Evolutionary conservation across 805 yeast genomes (phyloP).

Genomic region (Komagataella pastoris): DNA sequence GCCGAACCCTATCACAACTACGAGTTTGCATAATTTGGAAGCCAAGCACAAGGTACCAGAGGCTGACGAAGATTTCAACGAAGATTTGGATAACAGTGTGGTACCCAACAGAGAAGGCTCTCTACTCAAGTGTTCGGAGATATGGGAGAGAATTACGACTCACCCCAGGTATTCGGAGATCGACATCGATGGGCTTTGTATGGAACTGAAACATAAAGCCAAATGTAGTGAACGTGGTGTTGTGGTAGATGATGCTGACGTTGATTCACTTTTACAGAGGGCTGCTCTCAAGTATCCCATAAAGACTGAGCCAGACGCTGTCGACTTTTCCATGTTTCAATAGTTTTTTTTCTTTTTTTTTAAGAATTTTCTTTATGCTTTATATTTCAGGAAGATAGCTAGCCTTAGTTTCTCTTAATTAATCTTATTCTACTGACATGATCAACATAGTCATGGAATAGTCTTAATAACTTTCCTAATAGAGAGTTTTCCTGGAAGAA

Average conservation of each 20-base stretch:
- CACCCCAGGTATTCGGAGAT: slow-evolving; percentile 91
- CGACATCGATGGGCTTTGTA: slow-evolving; percentile 89
- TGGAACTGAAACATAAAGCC: slow-evolving; percentile 82
- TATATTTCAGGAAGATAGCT: not conserved
- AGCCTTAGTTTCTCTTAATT: not conserved
- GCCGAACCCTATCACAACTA: slow-evolving; percentile 6
- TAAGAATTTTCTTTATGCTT: not conserved
- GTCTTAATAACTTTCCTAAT: not conserved
- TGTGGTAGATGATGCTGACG: slow-evolving; percentile 71
- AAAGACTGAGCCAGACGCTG: not conserved
- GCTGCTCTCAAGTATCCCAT: slow-evolving; percentile 4
- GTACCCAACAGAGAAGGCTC: slow-evolving; percentile 60
- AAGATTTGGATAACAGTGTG: slow-evolving; percentile 25
- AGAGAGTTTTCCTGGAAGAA: not conserved
- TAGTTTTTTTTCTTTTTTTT: not conserved
- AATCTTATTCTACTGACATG: not conserved
- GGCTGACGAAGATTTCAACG: slow-evolving; percentile 9
- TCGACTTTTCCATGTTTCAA: not conserved
- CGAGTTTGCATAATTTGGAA: slow-evolving; percentile 8
- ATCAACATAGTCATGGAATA: not conserved
- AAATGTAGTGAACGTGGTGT: slow-evolving; percentile 92
- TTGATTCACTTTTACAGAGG: slow-evolving; percentile 36
- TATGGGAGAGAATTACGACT: slow-evolving; percentile 91
- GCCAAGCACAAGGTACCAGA: slow-evolving; percentile 4
- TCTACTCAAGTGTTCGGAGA: slow-evolving; percentile 69